A percentile compares a stretch with the other conserved stretches of the same genome.
Conservation (phyloP, 2,329 filamentous ascomycete species). For the Cladophialophora carrionii region DNA sequence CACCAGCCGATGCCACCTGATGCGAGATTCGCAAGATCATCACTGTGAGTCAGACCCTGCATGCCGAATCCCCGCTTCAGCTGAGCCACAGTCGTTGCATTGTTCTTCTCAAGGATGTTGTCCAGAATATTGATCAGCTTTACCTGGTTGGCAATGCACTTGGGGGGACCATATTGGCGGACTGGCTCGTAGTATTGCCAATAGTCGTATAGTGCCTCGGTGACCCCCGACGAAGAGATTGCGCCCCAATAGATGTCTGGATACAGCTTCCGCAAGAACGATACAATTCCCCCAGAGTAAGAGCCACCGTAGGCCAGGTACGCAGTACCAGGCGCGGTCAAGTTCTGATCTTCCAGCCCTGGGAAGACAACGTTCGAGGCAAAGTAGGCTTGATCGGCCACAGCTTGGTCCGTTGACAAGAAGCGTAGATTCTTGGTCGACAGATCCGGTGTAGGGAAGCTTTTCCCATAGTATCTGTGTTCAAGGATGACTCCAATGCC, state of each 20-base stretch:
- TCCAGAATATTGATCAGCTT: constrained; percentile 63
- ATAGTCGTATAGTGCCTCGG: constrained; percentile 75
- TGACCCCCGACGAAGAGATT: constrained; percentile 80
- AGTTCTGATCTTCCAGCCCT: constrained; percentile 67
- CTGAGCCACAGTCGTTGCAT: constrained; percentile 48
- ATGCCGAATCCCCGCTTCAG: constrained; percentile 58
- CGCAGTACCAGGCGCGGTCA: constrained; percentile 67
- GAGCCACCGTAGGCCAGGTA: constrained; percentile 83
- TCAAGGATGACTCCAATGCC: constrained; percentile 81
- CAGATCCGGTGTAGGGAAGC: constrained; percentile 69
- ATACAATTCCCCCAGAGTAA: constrained; percentile 79
- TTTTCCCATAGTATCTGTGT: constrained; percentile 83
- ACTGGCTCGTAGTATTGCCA: constrained; percentile 68
- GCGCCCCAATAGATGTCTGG: constrained; percentile 77
- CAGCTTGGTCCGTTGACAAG: constrained; percentile 77
- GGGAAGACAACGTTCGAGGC: constrained; percentile 71
- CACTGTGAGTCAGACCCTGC: constrained; percentile 47
- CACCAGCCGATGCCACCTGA: constrained; percentile 53
- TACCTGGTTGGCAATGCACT: constrained; percentile 68
- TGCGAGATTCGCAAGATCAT: constrained; percentile 59
- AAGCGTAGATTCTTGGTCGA: constrained; percentile 74
- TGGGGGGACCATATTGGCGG: constrained; percentile 58
- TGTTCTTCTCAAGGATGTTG: constrained; percentile 58
- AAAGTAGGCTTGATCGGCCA: constrained; percentile 83
- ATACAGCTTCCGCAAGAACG: constrained; percentile 75